A percentile compares a stretch with the other conserved stretches of the same genome.
Evolutionary conservation across 2,329 filamentous ascomycete genomes (phyloP).

Genomic region (Ascomycota sp.): DNA sequence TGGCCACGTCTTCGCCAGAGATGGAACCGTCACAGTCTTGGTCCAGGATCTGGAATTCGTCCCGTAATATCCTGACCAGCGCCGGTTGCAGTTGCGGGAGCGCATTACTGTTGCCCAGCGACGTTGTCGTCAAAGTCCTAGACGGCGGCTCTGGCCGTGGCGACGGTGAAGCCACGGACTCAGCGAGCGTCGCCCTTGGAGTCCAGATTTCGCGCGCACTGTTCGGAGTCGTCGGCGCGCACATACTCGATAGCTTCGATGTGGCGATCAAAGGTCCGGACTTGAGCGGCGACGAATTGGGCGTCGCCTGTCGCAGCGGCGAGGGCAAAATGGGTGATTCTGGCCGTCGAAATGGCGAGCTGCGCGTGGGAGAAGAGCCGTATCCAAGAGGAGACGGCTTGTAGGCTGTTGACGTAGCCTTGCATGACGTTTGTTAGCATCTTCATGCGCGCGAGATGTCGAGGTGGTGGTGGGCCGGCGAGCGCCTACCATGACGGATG

Average conservation of each 20-base stretch:
- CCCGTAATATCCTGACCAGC: constrained; percentile 71
- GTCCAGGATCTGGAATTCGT: constrained; percentile 87
- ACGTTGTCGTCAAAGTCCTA: constrained; percentile 12
- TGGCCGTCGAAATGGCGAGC: constrained; percentile 41
- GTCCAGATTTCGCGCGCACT: constrained; percentile 17
- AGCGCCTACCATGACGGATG: constrained; percentile 3
- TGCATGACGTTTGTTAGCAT: constrained; percentile 15
- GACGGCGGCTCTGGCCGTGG: constrained; percentile 11
- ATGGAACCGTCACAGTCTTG: constrained; percentile 71
- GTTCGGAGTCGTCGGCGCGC: no score
- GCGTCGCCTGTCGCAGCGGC: constrained; percentile 41
- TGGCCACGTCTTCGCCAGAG: constrained; percentile 61
- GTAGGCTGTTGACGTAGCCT: constrained; percentile 37
- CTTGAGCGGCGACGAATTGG: constrained; percentile 40
- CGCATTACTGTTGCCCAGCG: constrained; percentile 26
- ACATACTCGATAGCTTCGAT: constrained; percentile 18
- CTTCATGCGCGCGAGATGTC: constrained; percentile 6
- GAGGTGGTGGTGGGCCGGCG: constrained; percentile 11
- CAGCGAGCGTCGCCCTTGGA: constrained; percentile 10
- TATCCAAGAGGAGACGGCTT: constrained; percentile 55
- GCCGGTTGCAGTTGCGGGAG: constrained; percentile 58
- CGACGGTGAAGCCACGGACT: constrained; percentile 17
- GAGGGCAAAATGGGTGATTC: constrained; percentile 47
- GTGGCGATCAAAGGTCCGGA: constrained; percentile 6
- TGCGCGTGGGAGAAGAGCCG: constrained; percentile 39